phyloP scores from a whole-genome alignment of 83 land plant species.

The Picea abies region DNA sequence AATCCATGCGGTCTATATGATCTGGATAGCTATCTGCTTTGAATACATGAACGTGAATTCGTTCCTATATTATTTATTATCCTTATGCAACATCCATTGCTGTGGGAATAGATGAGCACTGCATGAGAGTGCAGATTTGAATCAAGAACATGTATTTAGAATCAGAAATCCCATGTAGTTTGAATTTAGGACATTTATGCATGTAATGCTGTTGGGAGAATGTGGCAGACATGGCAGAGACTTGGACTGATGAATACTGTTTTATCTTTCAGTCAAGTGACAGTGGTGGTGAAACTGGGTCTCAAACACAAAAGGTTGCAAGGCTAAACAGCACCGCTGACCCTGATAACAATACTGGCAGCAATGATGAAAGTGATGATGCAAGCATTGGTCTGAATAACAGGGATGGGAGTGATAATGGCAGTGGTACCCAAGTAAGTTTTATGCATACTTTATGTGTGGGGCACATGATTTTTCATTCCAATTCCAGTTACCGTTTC shows the following conservation, averaged over 20 bases:
- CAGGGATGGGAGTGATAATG: constrained; percentile 91
- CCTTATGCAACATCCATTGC: too few relatives aligned
- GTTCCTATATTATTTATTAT: neutral
- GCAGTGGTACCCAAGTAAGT: constrained; percentile 93
- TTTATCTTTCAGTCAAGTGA: constrained; percentile 78
- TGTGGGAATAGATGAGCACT: neutral
- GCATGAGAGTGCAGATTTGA: neutral
- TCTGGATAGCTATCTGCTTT: neutral
- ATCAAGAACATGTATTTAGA: neutral
- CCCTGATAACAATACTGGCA: constrained; percentile 51
- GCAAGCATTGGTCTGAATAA: constrained; percentile 63
- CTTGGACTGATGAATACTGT: neutral
- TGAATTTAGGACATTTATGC: neutral
- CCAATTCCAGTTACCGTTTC: neutral
- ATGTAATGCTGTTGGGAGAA: neutral
- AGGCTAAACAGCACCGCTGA: constrained; percentile 50
- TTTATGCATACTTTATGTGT: neutral
- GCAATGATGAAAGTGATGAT: constrained; percentile 69
- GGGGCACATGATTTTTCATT: neutral
- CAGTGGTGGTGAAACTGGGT: constrained; percentile 90
- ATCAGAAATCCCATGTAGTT: neutral
- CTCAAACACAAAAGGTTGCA: constrained; percentile 50
- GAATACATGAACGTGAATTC: neutral
- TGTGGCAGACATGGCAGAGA: neutral
- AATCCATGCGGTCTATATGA: neutral